Percentiles rank a stretch among this genome's conserved stretches.
Conservation (phyloP, 2,329 filamentous ascomycete genomes). For the Fusarium sp. region DNA sequence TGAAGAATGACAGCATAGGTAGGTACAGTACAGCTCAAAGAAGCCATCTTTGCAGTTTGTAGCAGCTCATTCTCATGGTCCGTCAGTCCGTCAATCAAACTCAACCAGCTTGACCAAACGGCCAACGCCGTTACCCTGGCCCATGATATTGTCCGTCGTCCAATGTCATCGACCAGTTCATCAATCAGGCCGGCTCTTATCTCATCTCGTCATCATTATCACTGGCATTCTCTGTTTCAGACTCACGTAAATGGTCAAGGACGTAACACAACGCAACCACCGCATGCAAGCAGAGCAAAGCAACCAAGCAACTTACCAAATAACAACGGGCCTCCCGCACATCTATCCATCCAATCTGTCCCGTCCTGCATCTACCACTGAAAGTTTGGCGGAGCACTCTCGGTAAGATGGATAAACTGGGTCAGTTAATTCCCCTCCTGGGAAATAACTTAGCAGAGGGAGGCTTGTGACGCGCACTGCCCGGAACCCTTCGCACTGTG, state of each 20-base stretch:
- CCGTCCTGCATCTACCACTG: constrained; percentile 14
- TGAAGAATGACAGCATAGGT: constrained; percentile 15
- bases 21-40: not conserved
- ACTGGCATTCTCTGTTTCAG: constrained; percentile 27
- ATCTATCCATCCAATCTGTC: constrained; percentile 7
- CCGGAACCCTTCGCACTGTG: constrained; percentile 10
- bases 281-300: not conserved
- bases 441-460: constrained; percentile 15
- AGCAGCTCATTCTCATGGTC: not conserved
- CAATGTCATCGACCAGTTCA: constrained; percentile 8
- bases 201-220: constrained; percentile 37
- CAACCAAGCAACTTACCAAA: not conserved
- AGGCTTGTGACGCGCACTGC: constrained; percentile 29
- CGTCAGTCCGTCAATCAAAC: constrained; percentile 32
- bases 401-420: constrained; percentile 41
- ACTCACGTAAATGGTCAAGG: constrained; percentile 20
- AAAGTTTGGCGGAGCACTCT: constrained; percentile 36
- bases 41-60: not conserved
- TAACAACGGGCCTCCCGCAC: constrained; percentile 12
- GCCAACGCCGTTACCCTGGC: constrained; percentile 29
- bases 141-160: constrained; percentile 22
- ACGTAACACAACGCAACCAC: constrained; percentile 15
- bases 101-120: constrained; percentile 20
- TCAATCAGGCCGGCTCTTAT: constrained; percentile 21
- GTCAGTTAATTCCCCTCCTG: constrained; percentile 27